Percentiles rank a stretch among this genome's conserved stretches.
phyloP scores from a whole-genome alignment of 2,329 filamentous ascomycete genomes.

The Penicillium decumbens region DNA sequence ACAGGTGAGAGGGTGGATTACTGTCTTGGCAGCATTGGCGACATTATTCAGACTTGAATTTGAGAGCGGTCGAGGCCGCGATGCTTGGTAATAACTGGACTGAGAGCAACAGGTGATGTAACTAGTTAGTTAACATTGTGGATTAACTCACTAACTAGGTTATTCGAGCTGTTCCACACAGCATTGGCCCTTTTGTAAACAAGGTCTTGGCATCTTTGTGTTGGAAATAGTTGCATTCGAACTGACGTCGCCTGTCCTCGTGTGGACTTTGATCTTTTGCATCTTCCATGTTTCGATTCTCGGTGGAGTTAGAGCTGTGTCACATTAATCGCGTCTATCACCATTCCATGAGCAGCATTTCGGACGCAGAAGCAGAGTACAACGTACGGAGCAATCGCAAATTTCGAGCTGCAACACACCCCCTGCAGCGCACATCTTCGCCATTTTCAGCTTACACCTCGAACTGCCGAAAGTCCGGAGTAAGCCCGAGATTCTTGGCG shows the following conservation, averaged over 20 bases:
- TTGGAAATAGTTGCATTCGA: background rate
- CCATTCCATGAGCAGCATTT: background rate
- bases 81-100: conserved; percentile 14
- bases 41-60: conserved; percentile 4
- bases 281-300: background rate
- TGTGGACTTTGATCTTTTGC: background rate
- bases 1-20: background rate
- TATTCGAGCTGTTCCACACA: background rate
- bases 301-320: conserved; percentile 1
- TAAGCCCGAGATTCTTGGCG: conserved; percentile 6
- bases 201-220: conserved; percentile 1
- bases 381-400: background rate
- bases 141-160: too few relatives aligned
- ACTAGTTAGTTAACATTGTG: too few relatives aligned
- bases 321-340: background rate
- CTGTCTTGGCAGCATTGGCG: conserved; percentile 4
- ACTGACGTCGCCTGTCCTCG: background rate
- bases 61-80: conserved; percentile 11
- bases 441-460: conserved; percentile 1
- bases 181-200: conserved; percentile 1
- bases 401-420: background rate
- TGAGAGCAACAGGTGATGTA: conserved; percentile 4
- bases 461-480: too few relatives aligned
- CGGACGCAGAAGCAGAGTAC: background rate
- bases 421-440: conserved; percentile 2